A percentile compares a stretch with the other conserved stretches of the same genome.
Conservation (phyloP, 805 yeast genomes). For the Yarrowia sp. region DNA sequence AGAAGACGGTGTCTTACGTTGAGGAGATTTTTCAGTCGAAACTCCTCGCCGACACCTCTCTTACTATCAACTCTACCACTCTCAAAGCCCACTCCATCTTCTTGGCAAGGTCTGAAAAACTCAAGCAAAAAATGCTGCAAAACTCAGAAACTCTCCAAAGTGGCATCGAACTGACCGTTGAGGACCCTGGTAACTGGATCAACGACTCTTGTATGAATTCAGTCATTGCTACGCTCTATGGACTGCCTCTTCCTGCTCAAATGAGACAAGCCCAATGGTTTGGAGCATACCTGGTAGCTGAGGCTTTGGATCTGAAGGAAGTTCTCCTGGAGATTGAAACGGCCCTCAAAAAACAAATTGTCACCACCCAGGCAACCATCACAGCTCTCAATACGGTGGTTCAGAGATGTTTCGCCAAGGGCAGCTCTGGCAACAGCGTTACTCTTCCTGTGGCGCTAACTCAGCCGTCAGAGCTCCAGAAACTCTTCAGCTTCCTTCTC, state of each 20-base stretch:
- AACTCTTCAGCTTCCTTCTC: slow-evolving; percentile 5
- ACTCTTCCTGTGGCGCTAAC: not conserved
- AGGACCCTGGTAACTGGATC: slow-evolving; percentile 12
- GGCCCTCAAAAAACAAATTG: slow-evolving; percentile 7
- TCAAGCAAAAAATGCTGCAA: not conserved
- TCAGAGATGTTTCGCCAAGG: not conserved
- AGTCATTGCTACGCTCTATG: slow-evolving; percentile 20
- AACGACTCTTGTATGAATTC: not conserved
- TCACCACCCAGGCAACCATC: slow-evolving; percentile 9
- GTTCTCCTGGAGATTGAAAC: not conserved
- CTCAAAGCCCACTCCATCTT: slow-evolving; percentile 48
- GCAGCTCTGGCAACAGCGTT: not conserved
- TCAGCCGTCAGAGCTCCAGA: not conserved
- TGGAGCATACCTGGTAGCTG: not conserved
- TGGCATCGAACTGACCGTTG: not conserved
- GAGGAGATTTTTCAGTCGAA: slow-evolving; percentile 8
- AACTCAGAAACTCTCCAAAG: not conserved
- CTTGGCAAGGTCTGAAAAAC: slow-evolving; percentile 45
- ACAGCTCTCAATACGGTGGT: slow-evolving; percentile 6
- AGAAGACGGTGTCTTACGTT: not conserved
- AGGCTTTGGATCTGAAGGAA: not conserved
- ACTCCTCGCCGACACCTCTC: not conserved
- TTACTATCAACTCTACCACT: not conserved
- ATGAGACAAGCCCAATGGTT: slow-evolving; percentile 12
- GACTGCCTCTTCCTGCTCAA: slow-evolving; percentile 8